These are phyloP conservation scores for Candida succiphila DNA, from an alignment of 805 yeast genomes.

Conservation along the genomic window DNA sequence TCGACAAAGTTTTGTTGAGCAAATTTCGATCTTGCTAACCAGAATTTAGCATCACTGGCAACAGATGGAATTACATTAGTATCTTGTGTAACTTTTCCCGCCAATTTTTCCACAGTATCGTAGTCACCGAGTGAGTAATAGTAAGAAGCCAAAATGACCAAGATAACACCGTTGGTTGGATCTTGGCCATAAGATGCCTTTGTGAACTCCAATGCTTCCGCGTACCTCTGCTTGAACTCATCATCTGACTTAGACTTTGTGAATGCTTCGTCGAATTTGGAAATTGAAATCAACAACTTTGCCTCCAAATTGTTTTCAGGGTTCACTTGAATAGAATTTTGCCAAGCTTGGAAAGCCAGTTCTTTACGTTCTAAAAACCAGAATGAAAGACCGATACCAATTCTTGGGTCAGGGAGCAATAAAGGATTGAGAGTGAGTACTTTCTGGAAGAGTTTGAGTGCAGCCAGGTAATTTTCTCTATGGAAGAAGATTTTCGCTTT, in stretches of 20 bases:
- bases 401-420: slow-evolving; percentile 81
- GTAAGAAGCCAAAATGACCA: slow-evolving; percentile 59
- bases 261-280: slow-evolving; percentile 56
- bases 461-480: slow-evolving; percentile 61
- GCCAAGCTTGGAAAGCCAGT: slow-evolving; percentile 79
- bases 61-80: slow-evolving; percentile 29
- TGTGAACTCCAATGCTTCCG: slow-evolving; percentile 43
- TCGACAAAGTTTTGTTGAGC: slow-evolving; percentile 47
- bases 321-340: slow-evolving; percentile 60
- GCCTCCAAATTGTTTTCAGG: slow-evolving; percentile 47
- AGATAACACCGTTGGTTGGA: slow-evolving; percentile 48
- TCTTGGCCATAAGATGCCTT: slow-evolving; percentile 28
- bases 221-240: slow-evolving; percentile 52
- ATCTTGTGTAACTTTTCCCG: slow-evolving; percentile 36
- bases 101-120: slow-evolving; percentile 45
- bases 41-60: slow-evolving; percentile 58
- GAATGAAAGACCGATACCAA: slow-evolving; percentile 90
- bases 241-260: slow-evolving; percentile 45
- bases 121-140: slow-evolving; percentile 61
- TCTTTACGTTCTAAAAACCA: slow-evolving; percentile 77
- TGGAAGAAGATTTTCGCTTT: slow-evolving; percentile 74
- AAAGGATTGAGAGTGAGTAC: slow-evolving; percentile 69
- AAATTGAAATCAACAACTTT: slow-evolving; percentile 53
- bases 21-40: slow-evolving; percentile 79
- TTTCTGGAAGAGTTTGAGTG: slow-evolving; percentile 78